Evolutionary conservation across 306 rosid genomes (phyloP).

Genomic region (Cucurbita pepo): DNA sequence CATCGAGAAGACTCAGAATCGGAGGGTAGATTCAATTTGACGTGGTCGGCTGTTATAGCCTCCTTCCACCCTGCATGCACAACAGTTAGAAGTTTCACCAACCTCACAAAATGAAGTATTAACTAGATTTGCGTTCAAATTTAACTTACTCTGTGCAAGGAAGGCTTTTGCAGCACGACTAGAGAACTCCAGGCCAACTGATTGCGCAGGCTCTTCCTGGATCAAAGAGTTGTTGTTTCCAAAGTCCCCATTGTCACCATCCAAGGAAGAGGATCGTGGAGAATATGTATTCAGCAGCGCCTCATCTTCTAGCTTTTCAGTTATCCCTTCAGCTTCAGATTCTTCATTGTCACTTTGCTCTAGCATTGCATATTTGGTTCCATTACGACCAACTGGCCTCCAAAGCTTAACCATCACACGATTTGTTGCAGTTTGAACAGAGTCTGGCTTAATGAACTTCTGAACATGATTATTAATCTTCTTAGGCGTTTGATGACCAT

Average conservation of each 20-base stretch:
- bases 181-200: conserved; percentile 15
- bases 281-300: conserved; percentile 14
- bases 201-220: conserved; percentile 9
- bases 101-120: background rate
- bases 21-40: conserved; percentile 25
- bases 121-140: background rate
- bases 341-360: conserved; percentile 26
- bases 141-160: conserved; percentile 48
- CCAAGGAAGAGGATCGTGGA: conserved; percentile 14
- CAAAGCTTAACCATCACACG: conserved; percentile 27
- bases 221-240: conserved; percentile 7
- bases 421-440: conserved; percentile 17
- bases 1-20: conserved; percentile 21
- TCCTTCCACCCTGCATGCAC: conserved; percentile 65
- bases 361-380: conserved; percentile 18
- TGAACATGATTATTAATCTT: conserved; percentile 19
- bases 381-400: conserved; percentile 43
- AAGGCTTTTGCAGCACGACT: conserved; percentile 36
- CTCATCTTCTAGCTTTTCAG: conserved; percentile 18
- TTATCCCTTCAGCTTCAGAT: conserved; percentile 16
- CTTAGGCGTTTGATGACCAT: conserved; percentile 25
- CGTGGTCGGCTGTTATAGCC: conserved; percentile 42
- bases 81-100: background rate
- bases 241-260: conserved; percentile 13
- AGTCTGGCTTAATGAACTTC: conserved; percentile 32